Base-by-base conservation (phyloP, 2,329 filamentous ascomycete genomes). In the Botryotinia calthae region DNA sequence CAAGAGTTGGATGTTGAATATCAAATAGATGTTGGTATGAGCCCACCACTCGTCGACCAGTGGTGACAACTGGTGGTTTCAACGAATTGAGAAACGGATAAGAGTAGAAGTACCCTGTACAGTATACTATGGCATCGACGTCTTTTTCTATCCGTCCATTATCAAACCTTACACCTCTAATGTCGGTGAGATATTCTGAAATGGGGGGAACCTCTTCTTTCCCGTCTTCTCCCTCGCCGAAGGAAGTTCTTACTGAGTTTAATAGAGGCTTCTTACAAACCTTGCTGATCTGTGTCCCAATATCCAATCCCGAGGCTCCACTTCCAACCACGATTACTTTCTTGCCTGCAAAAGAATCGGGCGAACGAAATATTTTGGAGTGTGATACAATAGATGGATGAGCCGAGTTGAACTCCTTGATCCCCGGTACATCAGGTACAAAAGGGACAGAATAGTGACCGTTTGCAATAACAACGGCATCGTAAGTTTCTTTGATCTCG, bases 41-140 rank as follows among this genome's bases (percentile, higher is more conserved):
- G 48, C 91, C 89, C 74, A 90, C 85, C 0, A 95, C 90, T 42
- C 92, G 87, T 48, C 86, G 87, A 0, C 95, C 95, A 71, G 89
- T 87, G 0, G 87, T 90, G 72, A 95, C 86, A 2, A 94, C 80
- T 0, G 88, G 84, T 0, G 89, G 82, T 22, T 83, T 78, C 7
- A 87, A 76, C 3, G 82, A 80, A 20, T 81, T 80, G 7, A 91
- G 80, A 79, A 97, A 98, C 0, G 94, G 94, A 73, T 92, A 92
- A 8, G 91, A 90, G 82, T 93, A 97, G 72, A 97, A 88, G 79
- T 97, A 98, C 0, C 95, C 95, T 0, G 95, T 98, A 81, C 93
- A 95, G 82, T 95, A 98, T 42, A 98, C 81, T 9, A 98, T 84
- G 1, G 89, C 87, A 78, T 98, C 95, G 72, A 98, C 82, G 48